Evolutionary conservation across 2,329 filamentous ascomycete species (phyloP), one percentile per base, ranked within the genome.

Genomic region (Colletotrichum sp.): DNA sequence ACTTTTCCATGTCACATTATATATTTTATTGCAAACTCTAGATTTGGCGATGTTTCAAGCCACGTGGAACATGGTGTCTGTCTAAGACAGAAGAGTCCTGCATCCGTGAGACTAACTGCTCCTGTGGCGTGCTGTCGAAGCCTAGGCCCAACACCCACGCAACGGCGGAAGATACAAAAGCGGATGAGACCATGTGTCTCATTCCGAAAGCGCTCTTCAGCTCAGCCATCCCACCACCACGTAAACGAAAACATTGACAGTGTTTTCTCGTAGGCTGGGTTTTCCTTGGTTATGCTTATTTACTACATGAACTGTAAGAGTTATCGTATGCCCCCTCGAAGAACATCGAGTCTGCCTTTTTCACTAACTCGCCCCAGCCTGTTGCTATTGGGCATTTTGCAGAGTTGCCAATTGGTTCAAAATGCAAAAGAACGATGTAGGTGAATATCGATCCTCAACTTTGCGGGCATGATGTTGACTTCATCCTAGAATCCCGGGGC

Each of bases 61-160:
- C 44, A 52, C 44, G 44, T 52, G 44, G 44, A 0, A 18, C n/a
- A 5, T 2, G n/a, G 4, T 13, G 1, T 1, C 6, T 21, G 8
- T 21, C 44, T 18, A 2, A 52, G 44, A 52, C 44, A 21, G 10
- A n/a, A 49, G 44, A 49, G 9, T 21, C 3, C 44, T 21, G 44
- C 44, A 52, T 52, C 16, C 44, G 44, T n/a, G n/a, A 21, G n/a
- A 21, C 44, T 21, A 52, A 13, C n/a, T 52, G 44, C 1, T 52
- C 8, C 1, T 49, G 44, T n/a, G 18, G 44, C 44, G 44, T 49
- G 0, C 44, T 49, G 3, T 49, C 44, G 6, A 49, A 49, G 44
- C 44, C 44, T 21, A 49, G n/a, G 44, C 44, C 44, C 1, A 52
- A 52, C n/a, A 52, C 44, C 16, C 1, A 8, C 44, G 2, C 44